A percentile compares a stretch with the other conserved stretches of the same genome.
phyloP scores from a whole-genome alignment of 257 asterid species.

The Fraxinus pennsylvanica region DNA sequence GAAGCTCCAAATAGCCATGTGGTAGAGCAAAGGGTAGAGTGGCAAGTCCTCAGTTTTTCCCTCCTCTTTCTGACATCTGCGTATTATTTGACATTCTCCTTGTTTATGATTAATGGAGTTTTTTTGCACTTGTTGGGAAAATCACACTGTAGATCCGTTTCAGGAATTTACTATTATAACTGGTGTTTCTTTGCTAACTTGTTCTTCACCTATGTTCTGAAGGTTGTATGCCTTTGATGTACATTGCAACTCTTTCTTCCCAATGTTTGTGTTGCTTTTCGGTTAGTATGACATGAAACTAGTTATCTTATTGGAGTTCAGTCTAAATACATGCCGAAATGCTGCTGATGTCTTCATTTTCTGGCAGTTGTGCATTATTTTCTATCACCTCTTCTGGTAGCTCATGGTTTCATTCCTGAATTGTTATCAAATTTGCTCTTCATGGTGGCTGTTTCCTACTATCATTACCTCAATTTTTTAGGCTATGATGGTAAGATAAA shows the following conservation, averaged over 20 bases:
- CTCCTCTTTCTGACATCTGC: background rate
- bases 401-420: conserved; percentile 89
- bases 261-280: conserved; percentile 81
- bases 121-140: background rate
- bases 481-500: conserved; percentile 87
- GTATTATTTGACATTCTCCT: conserved; percentile 7
- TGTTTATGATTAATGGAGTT: background rate
- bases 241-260: conserved; percentile 99
- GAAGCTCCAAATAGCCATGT: conserved; percentile 94
- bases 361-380: conserved; percentile 84
- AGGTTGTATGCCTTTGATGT: conserved; percentile 99
- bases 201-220: conserved; percentile 36
- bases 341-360: conserved; percentile 27
- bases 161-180: conserved; percentile 6
- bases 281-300: conserved; percentile 47
- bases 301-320: conserved; percentile 17
- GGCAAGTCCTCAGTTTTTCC: conserved; percentile 42
- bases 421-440: conserved; percentile 87
- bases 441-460: conserved; percentile 92
- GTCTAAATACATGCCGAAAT: conserved; percentile 15
- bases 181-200: conserved; percentile 28
- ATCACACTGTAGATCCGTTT: background rate
- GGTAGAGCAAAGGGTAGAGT: conserved; percentile 81
- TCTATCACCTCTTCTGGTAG: conserved; percentile 85
- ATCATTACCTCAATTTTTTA: conserved; percentile 89